phyloP scores from a whole-genome alignment of 2,329 filamentous ascomycete genomes.

The Fusarium vanettenii region DNA sequence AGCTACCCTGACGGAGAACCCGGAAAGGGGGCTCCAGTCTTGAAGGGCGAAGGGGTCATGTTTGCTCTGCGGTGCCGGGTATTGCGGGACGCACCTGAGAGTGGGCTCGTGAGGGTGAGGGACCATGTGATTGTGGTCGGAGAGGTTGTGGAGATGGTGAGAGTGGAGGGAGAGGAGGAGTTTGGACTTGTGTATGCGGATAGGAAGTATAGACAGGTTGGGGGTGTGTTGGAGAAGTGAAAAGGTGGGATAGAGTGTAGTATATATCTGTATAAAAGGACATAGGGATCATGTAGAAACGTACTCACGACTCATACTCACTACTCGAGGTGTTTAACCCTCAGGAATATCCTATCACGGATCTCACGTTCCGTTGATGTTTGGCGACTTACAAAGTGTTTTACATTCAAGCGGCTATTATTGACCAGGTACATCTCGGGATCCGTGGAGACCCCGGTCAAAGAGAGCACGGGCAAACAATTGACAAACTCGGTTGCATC shows the following conservation, averaged over 20 bases:
- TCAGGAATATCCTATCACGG: no score
- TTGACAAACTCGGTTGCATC: neutral
- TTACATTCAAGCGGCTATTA: neutral
- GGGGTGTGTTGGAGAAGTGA: slow-evolving; percentile 47
- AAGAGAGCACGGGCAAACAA: neutral
- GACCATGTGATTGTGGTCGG: slow-evolving; percentile 66
- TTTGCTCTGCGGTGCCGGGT: slow-evolving; percentile 59
- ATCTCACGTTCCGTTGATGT: neutral
- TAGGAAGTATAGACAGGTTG: slow-evolving; percentile 59
- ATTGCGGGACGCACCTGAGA: slow-evolving; percentile 51
- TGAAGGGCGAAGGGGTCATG: slow-evolving; percentile 64
- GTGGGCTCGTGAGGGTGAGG: slow-evolving; percentile 59
- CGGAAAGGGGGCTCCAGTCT: slow-evolving; percentile 51
- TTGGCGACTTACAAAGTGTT: neutral
- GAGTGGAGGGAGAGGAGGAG: slow-evolving; percentile 45
- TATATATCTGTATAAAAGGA: slow-evolving; percentile 22
- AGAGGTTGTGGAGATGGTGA: slow-evolving; percentile 60
- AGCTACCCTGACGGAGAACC: slow-evolving; percentile 18
- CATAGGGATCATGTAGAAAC: neutral
- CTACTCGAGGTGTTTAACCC: neutral
- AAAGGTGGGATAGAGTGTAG: slow-evolving; percentile 22
- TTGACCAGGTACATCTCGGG: neutral
- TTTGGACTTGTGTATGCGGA: slow-evolving; percentile 64
- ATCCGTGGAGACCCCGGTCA: neutral
- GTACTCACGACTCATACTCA: neutral